Percentiles rank a stretch among this genome's conserved stretches.
Evolutionary conservation across 2,329 filamentous ascomycete genomes (phyloP).

Genomic region (Boeremia exigua): DNA sequence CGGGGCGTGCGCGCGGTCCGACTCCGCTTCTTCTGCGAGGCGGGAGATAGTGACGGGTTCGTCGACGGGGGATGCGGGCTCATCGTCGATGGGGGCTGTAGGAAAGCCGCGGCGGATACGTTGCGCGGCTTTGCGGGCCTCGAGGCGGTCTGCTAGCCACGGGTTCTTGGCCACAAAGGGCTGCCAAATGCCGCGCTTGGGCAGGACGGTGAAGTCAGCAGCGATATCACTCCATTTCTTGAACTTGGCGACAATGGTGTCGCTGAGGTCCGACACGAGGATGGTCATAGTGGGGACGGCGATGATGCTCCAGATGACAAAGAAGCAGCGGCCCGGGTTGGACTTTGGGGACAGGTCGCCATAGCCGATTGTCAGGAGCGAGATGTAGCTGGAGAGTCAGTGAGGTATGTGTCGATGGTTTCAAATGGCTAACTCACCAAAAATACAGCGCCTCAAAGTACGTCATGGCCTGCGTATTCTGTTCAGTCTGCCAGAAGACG

Average conservation of each 20-base stretch:
- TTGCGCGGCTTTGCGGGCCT: conserved; percentile 43
- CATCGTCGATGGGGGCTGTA: conserved; percentile 22
- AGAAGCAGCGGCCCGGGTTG: conserved; percentile 81
- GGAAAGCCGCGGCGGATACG: conserved; percentile 57
- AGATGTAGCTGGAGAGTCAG: conserved; percentile 53
- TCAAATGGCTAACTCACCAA: conserved; percentile 60
- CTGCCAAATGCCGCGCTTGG: conserved; percentile 64
- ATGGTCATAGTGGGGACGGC: conserved; percentile 89
- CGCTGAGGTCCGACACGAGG: conserved; percentile 66
- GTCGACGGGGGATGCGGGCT: background rate
- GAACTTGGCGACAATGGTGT: conserved; percentile 75
- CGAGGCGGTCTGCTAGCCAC: conserved; percentile 45
- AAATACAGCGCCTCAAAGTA: conserved; percentile 90
- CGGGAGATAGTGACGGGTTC: conserved; percentile 13
- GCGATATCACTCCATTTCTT: conserved; percentile 66
- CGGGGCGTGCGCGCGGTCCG: conserved; percentile 5
- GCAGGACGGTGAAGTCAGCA: conserved; percentile 71
- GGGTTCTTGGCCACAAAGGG: conserved; percentile 58
- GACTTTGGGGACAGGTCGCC: conserved; percentile 80
- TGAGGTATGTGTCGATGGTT: background rate
- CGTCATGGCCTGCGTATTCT: conserved; percentile 60
- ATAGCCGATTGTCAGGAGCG: conserved; percentile 85
- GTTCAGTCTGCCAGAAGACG: conserved; percentile 72
- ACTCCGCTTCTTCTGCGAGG: conserved; percentile 23
- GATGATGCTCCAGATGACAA: conserved; percentile 90